Evolutionary conservation across 2,329 filamentous ascomycete genomes (phyloP).

Genomic region (Pseudocercospora fuligena): DNA sequence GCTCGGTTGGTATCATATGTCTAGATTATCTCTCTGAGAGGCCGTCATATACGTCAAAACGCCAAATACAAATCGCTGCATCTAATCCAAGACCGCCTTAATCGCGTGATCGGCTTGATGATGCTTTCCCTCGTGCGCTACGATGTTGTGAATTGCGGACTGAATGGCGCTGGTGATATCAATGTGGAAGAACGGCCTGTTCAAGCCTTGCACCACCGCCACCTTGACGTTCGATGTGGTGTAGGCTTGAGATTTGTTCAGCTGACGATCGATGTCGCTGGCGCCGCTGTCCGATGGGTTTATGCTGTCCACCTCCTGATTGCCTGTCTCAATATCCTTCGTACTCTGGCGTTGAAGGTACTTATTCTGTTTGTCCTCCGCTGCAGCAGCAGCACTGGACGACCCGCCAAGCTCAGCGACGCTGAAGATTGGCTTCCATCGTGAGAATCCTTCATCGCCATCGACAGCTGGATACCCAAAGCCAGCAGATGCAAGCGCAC

Average conservation of each 20-base stretch:
- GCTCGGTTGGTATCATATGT: background rate
- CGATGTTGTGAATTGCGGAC: conserved; percentile 76
- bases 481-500: conserved; percentile 81
- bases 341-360: conserved; percentile 41
- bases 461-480: conserved; percentile 78
- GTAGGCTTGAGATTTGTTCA: conserved; percentile 51
- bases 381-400: conserved; percentile 70
- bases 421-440: conserved; percentile 95
- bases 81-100: background rate
- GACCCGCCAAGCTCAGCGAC: conserved; percentile 82
- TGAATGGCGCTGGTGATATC: conserved; percentile 89
- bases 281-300: conserved; percentile 33
- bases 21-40: background rate
- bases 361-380: conserved; percentile 67
- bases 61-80: background rate
- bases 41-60: background rate
- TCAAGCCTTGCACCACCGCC: conserved; percentile 80
- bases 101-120: conserved; percentile 10
- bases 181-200: conserved; percentile 90
- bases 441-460: conserved; percentile 58
- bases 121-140: conserved; percentile 8
- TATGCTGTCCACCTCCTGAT: conserved; percentile 31
- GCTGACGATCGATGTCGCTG: conserved; percentile 49
- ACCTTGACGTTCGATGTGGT: conserved; percentile 42
- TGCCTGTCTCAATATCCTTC: conserved; percentile 40